These are phyloP conservation scores for Rhododendron mucronatum DNA, from an alignment of 148 eudicot genomes.

Conservation along the genomic window DNA sequence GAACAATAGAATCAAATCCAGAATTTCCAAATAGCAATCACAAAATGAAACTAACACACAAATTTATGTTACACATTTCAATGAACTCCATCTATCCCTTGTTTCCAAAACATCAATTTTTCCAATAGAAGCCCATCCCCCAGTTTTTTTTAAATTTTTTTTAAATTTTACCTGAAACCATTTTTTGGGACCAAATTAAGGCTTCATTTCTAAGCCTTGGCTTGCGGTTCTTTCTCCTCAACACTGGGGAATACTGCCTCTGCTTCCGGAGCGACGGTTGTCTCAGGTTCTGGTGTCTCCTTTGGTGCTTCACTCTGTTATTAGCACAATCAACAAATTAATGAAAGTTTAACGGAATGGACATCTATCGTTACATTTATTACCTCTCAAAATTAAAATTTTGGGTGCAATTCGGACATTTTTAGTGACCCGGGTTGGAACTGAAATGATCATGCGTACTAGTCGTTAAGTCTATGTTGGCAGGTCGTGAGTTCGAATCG, in stretches of 20 bases:
- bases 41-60: background rate
- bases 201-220: background rate
- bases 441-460: background rate
- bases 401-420: background rate
- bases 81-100: background rate
- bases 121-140: background rate
- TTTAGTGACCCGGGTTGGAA: background rate
- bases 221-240: background rate
- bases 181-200: background rate
- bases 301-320: constrained; percentile 11
- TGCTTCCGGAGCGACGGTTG: background rate
- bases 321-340: background rate
- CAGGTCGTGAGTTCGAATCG: too few relatives aligned
- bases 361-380: background rate
- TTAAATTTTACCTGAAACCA: background rate
- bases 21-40: background rate
- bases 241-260: background rate
- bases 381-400: background rate
- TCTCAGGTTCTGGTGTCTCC: background rate
- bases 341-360: background rate
- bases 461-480: too few relatives aligned
- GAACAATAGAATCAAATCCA: background rate
- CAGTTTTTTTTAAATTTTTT: background rate
- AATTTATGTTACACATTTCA: background rate
- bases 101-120: background rate